Conservation (phyloP, 148 eudicot genomes). For the Limonium bicolor region DNA sequence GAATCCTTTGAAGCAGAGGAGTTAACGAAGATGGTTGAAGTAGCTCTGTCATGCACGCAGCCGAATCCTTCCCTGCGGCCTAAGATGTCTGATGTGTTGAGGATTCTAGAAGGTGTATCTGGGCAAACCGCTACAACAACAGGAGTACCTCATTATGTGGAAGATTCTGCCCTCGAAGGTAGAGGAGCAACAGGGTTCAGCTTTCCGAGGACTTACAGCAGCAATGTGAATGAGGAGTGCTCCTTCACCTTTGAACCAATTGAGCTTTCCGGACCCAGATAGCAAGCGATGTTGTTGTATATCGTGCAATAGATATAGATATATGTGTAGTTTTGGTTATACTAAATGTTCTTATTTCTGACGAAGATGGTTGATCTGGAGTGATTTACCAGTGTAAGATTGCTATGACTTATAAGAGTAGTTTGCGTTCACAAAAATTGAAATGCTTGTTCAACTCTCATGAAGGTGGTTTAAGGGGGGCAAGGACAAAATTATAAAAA, state of each 20-base stretch:
- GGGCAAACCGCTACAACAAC: conserved; percentile 19
- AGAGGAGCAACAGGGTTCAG: neutral
- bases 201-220: conserved; percentile 14
- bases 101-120: conserved; percentile 37
- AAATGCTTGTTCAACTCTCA: too few relatives aligned
- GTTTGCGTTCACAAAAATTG: too few relatives aligned
- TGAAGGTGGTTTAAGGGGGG: too few relatives aligned
- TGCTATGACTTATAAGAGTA: too few relatives aligned
- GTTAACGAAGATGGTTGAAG: conserved; percentile 41
- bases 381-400: too few relatives aligned
- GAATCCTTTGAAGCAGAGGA: conserved; percentile 39
- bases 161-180: neutral
- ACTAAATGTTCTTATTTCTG: too few relatives aligned
- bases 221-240: conserved; percentile 32
- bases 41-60: conserved; percentile 53
- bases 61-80: conserved; percentile 55
- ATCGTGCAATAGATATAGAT: too few relatives aligned
- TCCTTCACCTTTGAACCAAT: conserved; percentile 76
- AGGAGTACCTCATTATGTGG: conserved; percentile 16
- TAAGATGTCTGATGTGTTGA: conserved; percentile 73
- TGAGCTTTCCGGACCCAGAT: conserved; percentile 88
- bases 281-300: too few relatives aligned
- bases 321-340: too few relatives aligned
- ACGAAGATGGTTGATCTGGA: too few relatives aligned
- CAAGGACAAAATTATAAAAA: too few relatives aligned